phyloP scores from a whole-genome alignment of 345 rosid species.

The Barbarea vulgaris region DNA sequence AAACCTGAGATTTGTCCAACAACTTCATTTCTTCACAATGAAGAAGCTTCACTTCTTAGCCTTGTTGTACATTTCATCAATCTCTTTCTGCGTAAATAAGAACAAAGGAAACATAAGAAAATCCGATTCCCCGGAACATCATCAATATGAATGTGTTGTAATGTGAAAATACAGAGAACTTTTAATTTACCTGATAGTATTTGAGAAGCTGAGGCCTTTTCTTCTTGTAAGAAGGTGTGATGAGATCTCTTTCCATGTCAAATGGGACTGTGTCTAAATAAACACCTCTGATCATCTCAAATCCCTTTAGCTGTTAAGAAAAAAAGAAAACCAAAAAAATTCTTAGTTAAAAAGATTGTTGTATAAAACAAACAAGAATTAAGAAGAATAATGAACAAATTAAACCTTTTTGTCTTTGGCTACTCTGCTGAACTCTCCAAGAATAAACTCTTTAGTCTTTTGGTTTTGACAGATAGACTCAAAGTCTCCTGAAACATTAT shows the following conservation, averaged over 20 bases:
- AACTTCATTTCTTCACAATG: conserved; percentile 10
- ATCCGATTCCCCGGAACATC: too few relatives aligned
- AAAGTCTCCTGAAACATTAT: conserved; percentile 66
- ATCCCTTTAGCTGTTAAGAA: conserved; percentile 76
- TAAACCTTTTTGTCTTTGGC: conserved; percentile 82
- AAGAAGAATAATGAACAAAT: neutral
- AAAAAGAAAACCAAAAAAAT: neutral
- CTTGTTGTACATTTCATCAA: conserved; percentile 72
- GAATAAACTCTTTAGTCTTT: conserved; percentile 64
- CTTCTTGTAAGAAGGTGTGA: conserved; percentile 94
- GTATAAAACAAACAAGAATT: neutral
- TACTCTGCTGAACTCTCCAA: conserved; percentile 68
- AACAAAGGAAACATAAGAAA: too few relatives aligned
- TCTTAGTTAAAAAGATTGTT: too few relatives aligned
- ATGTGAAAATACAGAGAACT: neutral
- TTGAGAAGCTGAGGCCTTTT: conserved; percentile 91
- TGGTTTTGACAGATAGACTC: conserved; percentile 65
- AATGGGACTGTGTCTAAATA: conserved; percentile 87
- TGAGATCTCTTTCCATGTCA: conserved; percentile 84
- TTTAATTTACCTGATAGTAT: conserved; percentile 65
- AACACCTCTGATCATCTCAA: conserved; percentile 76
- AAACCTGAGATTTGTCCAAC: conserved; percentile 7
- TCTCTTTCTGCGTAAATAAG: conserved; percentile 59
- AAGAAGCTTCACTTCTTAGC: conserved; percentile 37
- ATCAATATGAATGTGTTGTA: too few relatives aligned